Evolutionary conservation across 164 flowering plant species (phyloP).

Genomic region (Nymphaea thermarum): DNA sequence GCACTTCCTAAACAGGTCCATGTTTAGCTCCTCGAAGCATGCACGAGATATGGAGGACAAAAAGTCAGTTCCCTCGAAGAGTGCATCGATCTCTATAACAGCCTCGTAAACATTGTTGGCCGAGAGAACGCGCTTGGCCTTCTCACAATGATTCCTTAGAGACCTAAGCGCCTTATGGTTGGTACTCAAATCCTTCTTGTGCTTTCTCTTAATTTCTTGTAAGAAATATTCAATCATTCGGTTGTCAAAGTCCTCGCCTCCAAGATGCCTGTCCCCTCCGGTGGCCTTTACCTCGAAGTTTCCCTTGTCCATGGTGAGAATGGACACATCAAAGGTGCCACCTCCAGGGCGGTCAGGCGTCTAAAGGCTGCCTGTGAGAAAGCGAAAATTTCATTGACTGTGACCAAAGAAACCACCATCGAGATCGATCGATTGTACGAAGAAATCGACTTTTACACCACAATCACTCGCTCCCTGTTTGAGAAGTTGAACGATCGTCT

Average conservation of each 20-base stretch:
- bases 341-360: slow-evolving; percentile 5
- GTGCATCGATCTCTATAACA: slow-evolving; percentile 39
- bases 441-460: not conserved
- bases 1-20: slow-evolving; percentile 44
- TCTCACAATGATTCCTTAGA: slow-evolving; percentile 34
- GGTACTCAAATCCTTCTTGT: slow-evolving; percentile 45
- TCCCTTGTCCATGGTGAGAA: slow-evolving; percentile 1
- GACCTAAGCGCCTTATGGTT: slow-evolving; percentile 42
- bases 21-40: slow-evolving; percentile 46
- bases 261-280: not conserved
- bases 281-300: slow-evolving; percentile 3
- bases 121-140: slow-evolving; percentile 44
- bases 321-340: slow-evolving; percentile 6
- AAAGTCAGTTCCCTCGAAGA: slow-evolving; percentile 45
- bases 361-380: not conserved
- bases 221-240: slow-evolving; percentile 40
- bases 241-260: slow-evolving; percentile 43
- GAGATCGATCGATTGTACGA: not conserved
- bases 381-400: not conserved
- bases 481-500: not conserved
- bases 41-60: slow-evolving; percentile 40
- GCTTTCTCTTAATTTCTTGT: slow-evolving; percentile 40
- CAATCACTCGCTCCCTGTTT: not conserved
- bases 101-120: slow-evolving; percentile 26
- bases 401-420: not conserved